Base-by-base conservation (phyloP, 768 basidiomycete species). In the Mycena rosella region DNA sequence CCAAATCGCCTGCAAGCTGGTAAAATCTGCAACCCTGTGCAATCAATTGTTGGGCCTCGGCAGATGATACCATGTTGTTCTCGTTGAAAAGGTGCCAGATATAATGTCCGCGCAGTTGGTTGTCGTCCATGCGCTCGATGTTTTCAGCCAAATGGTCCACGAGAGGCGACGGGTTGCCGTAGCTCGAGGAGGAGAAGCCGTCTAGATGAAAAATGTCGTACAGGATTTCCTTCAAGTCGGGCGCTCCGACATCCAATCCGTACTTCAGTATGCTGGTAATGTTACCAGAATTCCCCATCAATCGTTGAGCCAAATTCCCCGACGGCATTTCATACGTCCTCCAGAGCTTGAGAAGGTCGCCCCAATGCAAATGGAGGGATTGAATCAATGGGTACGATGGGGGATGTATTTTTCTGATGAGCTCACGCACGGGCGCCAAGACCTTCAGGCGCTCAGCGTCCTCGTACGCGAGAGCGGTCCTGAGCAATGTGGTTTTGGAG, bases 321-420 rank as follows among this genome's bases (percentile, higher is more conserved):
- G 60, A 52, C 1, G 60, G 60, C 51, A 62, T 53, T 24, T 52
- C 7, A 27, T 53, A 52, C 5, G 49, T 62, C n/a, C 40, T 51
- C 60, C 60, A 62, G 8, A 62, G 51, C 26, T 42, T 24, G 9
- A 62, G 6, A 22, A 62, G 51, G 20, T 13, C 2, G 17, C 26
- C 60, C 60, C 60, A 62, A 14, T 62, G 51, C 14, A 22, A 34
- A 8, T 38, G 47, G 26, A 62, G 60, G 3, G 36, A 27, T 36
- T 30, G 29, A n/a, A 53, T 36, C 26, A 62, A 27, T 3, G 60
- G 34, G 44, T 54, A 55, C 5, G 52, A 13, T 5, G 61, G 52
- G 20, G 61, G 61, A 5, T 54, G 40, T 5, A 47, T 14, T 34
- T 63, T 54, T 13, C 53, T n/a, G n/a, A 9, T 45, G 14, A 22